Evolutionary conservation across 768 basidiomycete species (phyloP).

Genomic region (Trichaptum fuscoviolaceum): DNA sequence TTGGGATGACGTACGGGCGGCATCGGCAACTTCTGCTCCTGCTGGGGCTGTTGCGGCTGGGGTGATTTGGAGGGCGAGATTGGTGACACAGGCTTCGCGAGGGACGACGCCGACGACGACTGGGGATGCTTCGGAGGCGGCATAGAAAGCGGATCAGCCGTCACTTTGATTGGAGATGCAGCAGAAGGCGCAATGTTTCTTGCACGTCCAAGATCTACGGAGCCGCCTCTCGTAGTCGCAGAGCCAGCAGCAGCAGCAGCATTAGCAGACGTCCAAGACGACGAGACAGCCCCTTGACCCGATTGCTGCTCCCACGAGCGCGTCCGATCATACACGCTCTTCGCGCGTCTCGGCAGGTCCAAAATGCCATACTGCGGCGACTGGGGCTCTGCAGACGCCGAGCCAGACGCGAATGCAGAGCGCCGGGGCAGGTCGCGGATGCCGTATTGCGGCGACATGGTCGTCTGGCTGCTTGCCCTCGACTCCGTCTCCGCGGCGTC

Average conservation of each 20-base stretch:
- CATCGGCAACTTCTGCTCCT: background rate
- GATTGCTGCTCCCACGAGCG: background rate
- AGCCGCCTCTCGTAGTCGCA: background rate
- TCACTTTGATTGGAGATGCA: background rate
- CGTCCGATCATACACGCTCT: background rate
- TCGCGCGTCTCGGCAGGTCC: background rate
- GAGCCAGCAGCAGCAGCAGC: background rate
- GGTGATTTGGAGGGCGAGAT: background rate
- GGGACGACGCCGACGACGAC: background rate
- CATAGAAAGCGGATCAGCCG: background rate
- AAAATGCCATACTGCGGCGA: conserved; percentile 3
- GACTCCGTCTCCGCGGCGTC: background rate
- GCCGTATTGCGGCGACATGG: conserved; percentile 16
- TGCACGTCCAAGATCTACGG: background rate
- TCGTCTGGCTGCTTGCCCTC: background rate
- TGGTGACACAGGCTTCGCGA: background rate
- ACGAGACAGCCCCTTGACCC: background rate
- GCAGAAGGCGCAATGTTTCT: background rate
- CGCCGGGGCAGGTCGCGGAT: conserved; percentile 16
- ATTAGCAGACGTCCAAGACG: background rate
- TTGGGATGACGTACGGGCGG: background rate
- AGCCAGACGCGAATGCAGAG: conserved; percentile 4
- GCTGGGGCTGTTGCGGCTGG: background rate
- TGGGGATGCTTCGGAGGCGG: background rate
- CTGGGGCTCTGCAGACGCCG: background rate